phyloP scores from a whole-genome alignment of 148 eudicot species.

The Silene conica region DNA sequence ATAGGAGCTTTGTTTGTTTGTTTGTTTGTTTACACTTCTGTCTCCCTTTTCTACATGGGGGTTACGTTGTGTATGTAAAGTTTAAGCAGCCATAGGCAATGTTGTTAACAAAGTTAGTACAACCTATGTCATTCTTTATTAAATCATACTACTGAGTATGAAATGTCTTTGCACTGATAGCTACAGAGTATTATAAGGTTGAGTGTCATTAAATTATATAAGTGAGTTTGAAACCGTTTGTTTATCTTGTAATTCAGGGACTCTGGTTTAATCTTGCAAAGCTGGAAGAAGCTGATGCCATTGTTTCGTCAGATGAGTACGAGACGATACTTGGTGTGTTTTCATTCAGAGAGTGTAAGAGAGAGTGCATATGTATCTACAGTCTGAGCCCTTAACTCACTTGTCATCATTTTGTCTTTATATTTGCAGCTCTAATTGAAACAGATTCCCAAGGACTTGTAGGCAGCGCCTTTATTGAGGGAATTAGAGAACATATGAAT shows the following conservation, averaged over 20 bases:
- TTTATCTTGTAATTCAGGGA: conserved; percentile 45
- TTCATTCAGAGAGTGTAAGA: conserved; percentile 13
- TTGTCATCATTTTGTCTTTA: conserved; percentile 4
- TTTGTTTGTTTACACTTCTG: too few species aligned
- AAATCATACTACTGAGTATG: too few species aligned
- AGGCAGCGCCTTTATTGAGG: conserved; percentile 87
- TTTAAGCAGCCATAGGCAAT: too few species aligned
- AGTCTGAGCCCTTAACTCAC: conserved; percentile 1
- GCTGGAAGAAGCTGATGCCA: conserved; percentile 75
- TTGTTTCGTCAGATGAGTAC: conserved; percentile 89
- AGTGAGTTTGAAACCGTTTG: conserved; percentile 1
- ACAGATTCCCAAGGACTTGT: conserved; percentile 94
- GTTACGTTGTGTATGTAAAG: too few species aligned
- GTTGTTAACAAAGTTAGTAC: too few species aligned
- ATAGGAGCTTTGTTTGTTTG: too few species aligned
- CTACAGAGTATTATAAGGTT: neutral
- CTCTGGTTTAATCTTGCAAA: conserved; percentile 80
- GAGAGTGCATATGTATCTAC: neutral
- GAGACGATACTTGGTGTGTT: conserved; percentile 84
- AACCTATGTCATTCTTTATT: too few species aligned
- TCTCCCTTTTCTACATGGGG: too few species aligned
- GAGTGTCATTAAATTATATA: neutral
- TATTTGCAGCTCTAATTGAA: conserved; percentile 78
- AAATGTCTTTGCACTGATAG: neutral
- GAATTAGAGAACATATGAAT: conserved; percentile 86